A percentile compares a stretch with the other conserved stretches of the same genome.
Evolutionary conservation across 306 rosid species (phyloP).

Genomic region (Sophora flavescens): DNA sequence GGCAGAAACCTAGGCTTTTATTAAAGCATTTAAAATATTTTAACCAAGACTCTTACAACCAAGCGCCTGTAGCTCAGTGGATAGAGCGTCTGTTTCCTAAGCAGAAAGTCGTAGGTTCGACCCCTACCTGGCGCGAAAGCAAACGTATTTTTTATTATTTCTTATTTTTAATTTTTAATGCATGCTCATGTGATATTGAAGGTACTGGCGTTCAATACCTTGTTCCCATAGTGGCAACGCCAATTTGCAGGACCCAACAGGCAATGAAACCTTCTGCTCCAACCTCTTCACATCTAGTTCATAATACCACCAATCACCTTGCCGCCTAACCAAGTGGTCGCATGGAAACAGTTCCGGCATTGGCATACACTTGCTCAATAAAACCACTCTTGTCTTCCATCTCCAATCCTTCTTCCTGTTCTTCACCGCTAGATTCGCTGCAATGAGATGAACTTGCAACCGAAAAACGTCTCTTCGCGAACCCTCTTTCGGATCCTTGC

Average conservation of each 20-base stretch:
- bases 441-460: constrained; percentile 76
- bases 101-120: constrained; percentile 67
- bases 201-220: constrained; percentile 53
- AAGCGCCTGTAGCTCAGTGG: constrained; percentile 71
- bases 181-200: background rate
- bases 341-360: constrained; percentile 84
- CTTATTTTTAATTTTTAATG: background rate
- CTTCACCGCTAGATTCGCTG: constrained; percentile 65
- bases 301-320: constrained; percentile 83
- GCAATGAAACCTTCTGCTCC: constrained; percentile 73
- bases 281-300: constrained; percentile 56
- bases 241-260: constrained; percentile 79
- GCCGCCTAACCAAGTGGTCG: constrained; percentile 57
- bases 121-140: constrained; percentile 54
- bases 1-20: background rate
- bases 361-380: constrained; percentile 78
- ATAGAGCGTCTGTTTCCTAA: constrained; percentile 74
- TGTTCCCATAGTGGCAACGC: constrained; percentile 84
- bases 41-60: accelerated
- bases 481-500: constrained; percentile 63
- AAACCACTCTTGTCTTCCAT: constrained; percentile 58
- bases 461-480: constrained; percentile 74
- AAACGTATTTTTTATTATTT: background rate
- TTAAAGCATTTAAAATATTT: background rate
- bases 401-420: constrained; percentile 65